Conservation (phyloP, 139 green algal genomes). For the Astrephomene gubernaculifera region DNA sequence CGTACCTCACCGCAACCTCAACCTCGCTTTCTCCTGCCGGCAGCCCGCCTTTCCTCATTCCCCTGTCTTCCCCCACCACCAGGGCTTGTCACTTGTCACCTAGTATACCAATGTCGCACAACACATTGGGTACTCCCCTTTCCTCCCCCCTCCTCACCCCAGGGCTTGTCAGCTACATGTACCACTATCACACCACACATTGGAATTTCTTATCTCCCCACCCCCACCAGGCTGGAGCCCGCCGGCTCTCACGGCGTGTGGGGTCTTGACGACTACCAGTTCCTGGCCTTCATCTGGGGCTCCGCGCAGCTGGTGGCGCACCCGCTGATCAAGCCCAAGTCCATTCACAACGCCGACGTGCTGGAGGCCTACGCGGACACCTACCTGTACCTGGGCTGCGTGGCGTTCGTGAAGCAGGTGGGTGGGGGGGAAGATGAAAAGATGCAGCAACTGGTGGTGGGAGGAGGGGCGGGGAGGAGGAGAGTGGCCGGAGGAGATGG, state of each 20-base stretch:
- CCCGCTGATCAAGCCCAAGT: conserved; percentile 80
- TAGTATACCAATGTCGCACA: too few relatives aligned
- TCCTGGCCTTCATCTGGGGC: conserved; percentile 97
- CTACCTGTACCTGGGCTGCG: conserved; percentile 91
- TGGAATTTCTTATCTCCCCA: too few relatives aligned
- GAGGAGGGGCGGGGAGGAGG: neutral
- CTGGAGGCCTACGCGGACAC: conserved; percentile 76
- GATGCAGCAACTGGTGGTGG: neutral
- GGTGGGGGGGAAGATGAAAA: too few relatives aligned
- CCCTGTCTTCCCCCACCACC: too few relatives aligned
- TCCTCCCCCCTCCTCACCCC: too few relatives aligned
- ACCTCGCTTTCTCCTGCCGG: too few relatives aligned
- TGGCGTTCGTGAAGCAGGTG: conserved; percentile 88
- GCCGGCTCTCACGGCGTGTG: conserved; percentile 96
- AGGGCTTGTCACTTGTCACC: too few relatives aligned
- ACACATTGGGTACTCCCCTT: too few relatives aligned
- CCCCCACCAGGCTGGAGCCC: conserved; percentile 85
- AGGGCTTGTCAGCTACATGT: too few relatives aligned
- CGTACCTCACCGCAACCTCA: too few relatives aligned
- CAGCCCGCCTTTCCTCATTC: too few relatives aligned
- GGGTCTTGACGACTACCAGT: conserved; percentile 99
- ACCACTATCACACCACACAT: too few relatives aligned
- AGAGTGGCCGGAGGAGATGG: neutral
- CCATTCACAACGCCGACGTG: conserved; percentile 84
- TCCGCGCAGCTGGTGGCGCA: conserved; percentile 85